These are phyloP conservation scores for Colletotrichum sp. DNA, from an alignment of 2,329 filamentous ascomycete species.

Conservation along the genomic window DNA sequence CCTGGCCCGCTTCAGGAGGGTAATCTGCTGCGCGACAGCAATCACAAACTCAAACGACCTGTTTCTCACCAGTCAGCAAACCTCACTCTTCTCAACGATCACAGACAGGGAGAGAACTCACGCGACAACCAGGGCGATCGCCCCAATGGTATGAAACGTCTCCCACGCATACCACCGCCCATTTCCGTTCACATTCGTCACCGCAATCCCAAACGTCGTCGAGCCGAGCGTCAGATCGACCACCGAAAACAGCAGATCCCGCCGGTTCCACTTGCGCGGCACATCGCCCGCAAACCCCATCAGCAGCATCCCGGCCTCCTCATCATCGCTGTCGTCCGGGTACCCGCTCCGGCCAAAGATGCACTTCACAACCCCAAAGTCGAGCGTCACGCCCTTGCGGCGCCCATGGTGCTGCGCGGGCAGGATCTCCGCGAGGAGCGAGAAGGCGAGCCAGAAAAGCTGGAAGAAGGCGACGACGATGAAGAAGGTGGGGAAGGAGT, in stretches of 20 bases:
- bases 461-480: not conserved
- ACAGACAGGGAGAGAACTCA: not conserved
- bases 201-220: not conserved
- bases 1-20: conserved; percentile 6
- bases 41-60: not conserved
- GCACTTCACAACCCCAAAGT: conserved; percentile 5
- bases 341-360: not conserved
- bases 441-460: conserved; percentile 1
- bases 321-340: not conserved
- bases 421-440: not conserved
- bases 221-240: not conserved
- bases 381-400: not conserved
- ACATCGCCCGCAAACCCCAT: not conserved
- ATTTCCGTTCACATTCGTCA: not conserved
- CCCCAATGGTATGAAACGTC: not conserved
- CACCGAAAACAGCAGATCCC: not conserved
- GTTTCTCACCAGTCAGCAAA: not conserved
- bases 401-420: not conserved
- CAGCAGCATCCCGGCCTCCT: not conserved
- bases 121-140: not conserved
- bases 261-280: not conserved
- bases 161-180: not conserved
- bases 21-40: not conserved
- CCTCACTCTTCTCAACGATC: no score
- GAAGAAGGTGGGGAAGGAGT: not conserved